These are phyloP conservation scores for Naganishia onofrii DNA, from an alignment of 768 basidiomycete genomes.

Conservation along the genomic window DNA sequence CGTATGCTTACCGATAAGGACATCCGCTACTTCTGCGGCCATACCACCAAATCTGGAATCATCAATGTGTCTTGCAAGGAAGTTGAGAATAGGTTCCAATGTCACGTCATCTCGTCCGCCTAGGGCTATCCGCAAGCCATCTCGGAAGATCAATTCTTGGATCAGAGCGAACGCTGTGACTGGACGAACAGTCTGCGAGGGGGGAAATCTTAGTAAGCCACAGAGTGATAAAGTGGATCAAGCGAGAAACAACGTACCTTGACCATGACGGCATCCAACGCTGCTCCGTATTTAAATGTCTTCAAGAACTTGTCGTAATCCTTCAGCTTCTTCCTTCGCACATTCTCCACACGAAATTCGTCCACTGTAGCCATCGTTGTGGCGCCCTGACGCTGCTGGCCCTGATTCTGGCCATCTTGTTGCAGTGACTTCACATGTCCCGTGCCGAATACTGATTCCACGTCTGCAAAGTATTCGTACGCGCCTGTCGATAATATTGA, in stretches of 20 bases:
- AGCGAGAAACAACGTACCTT: slow-evolving; percentile 65
- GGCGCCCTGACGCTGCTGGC: slow-evolving; percentile 19
- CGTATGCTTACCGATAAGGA: slow-evolving; percentile 75
- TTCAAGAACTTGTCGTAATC: slow-evolving; percentile 89
- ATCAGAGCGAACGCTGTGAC: slow-evolving; percentile 83
- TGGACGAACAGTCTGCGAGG: slow-evolving; percentile 70
- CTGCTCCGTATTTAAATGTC: slow-evolving; percentile 88
- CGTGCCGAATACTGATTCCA: slow-evolving; percentile 61
- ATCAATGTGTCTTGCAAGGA: slow-evolving; percentile 76
- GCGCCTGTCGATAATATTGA: slow-evolving; percentile 59
- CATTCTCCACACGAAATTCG: slow-evolving; percentile 74
- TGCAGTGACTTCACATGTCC: slow-evolving; percentile 53
- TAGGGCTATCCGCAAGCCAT: slow-evolving; percentile 80
- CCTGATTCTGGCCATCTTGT: slow-evolving; percentile 9
- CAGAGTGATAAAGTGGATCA: no score
- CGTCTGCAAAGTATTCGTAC: slow-evolving; percentile 65
- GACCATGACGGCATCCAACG: slow-evolving; percentile 82
- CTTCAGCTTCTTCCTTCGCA: slow-evolving; percentile 67
- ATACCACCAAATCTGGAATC: slow-evolving; percentile 91
- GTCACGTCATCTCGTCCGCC: slow-evolving; percentile 89
- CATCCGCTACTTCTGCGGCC: slow-evolving; percentile 71
- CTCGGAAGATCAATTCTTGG: slow-evolving; percentile 86
- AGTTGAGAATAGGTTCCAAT: slow-evolving; percentile 81
- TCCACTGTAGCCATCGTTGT: slow-evolving; percentile 52
- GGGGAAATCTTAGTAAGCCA: neutral